phyloP scores from a whole-genome alignment of 2,329 filamentous ascomycete species.

The Coniochaeta pulveracea region DNA sequence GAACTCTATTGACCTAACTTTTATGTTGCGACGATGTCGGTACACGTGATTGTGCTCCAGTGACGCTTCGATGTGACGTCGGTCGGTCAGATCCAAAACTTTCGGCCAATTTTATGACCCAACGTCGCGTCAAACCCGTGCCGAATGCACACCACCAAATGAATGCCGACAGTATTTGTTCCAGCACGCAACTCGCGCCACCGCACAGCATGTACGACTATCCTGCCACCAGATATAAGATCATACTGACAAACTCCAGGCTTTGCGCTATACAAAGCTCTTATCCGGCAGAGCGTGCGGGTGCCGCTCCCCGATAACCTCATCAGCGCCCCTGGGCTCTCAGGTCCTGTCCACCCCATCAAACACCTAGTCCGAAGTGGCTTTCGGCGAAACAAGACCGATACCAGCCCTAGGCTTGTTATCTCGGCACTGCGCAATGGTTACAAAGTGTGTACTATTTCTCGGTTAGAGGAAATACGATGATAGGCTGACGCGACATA shows the following conservation, averaged over 20 bases:
- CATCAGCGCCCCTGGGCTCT: conserved; percentile 13
- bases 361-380: conserved; percentile 46
- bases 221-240: neutral
- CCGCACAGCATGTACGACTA: conserved; percentile 33
- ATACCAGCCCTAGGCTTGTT: conserved; percentile 49
- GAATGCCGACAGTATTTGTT: conserved; percentile 28
- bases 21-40: no score
- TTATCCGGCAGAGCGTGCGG: conserved; percentile 45
- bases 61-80: no score
- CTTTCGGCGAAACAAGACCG: conserved; percentile 48
- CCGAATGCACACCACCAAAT: conserved; percentile 12
- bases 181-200: conserved; percentile 41
- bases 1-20: no score
- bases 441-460: conserved; percentile 48
- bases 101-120: conserved; percentile 3
- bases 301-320: conserved; percentile 41
- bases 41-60: no score
- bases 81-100: no score
- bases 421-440: conserved; percentile 53
- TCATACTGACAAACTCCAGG: conserved; percentile 30
- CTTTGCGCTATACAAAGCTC: conserved; percentile 61
- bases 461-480: no score
- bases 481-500: no score
- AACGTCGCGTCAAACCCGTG: neutral
- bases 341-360: conserved; percentile 30